Evolutionary conservation across 352 stramenopile species (phyloP), one percentile per base, ranked within the genome.

Genomic region (Elongisporangium senticosum): DNA sequence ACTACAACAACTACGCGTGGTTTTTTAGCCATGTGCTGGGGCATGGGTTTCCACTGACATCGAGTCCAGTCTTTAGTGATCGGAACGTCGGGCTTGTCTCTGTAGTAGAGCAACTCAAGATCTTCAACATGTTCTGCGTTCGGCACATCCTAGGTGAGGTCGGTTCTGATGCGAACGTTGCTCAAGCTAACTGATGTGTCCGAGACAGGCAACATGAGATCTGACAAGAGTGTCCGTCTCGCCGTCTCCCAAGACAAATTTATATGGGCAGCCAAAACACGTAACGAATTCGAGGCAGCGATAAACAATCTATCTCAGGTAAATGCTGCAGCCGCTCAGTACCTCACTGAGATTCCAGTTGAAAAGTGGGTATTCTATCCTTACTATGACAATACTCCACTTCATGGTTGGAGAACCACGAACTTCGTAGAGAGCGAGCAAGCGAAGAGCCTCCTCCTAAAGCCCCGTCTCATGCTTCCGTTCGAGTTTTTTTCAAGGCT

Each of bases 191-290:
- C n/a, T n/a, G n/a, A n/a, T n/a, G n/a, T n/a, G n/a, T n/a, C n/a
- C n/a, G n/a, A n/a, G n/a, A 56, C 65, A 63, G 56, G 60, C 3
- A 68, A 68, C 58, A 64, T 65, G 56, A 20, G 51, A 53, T 43
- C 52, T 2, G 64, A 71, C 53, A 67, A 65, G 21, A 53, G 3
- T 5, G 43, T 67, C 14, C 17, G 50, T 3, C 49, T 64, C 4
- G 7, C 52, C 2, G 49, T 68, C 2, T 47, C 17, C 3, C 62
- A 68, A 51, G 56, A 64, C 1, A 43, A 24, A 15, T 55, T 55
- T 26, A 52, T 64, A 4, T 68, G 56, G 62, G 21, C 15, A 53
- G 55, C 55, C 4, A 40, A 14, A 39, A 14, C 10, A 60, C 54
- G 4, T 20, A 55, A 33, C n/a, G 49, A 49, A 53, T 50, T 63